Evolutionary conservation across 148 eudicot species (phyloP), one percentile per base, ranked within the genome.

Genomic region (Camellia sinensis): DNA sequence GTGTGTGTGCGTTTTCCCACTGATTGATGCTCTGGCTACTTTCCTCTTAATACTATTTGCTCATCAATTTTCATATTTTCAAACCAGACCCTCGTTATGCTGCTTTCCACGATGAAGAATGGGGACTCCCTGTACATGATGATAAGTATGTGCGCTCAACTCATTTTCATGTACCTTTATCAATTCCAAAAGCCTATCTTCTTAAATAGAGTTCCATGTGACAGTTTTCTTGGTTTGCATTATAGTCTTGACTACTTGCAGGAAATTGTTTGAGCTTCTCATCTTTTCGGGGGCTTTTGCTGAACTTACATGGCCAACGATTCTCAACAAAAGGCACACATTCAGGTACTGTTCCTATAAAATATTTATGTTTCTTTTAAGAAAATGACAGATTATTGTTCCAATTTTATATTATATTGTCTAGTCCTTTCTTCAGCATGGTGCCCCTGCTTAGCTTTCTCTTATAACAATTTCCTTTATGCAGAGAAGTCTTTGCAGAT

Each of bases 31-130:
- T 45, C 29, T 6, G 63, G 13, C 5, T 14, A 54, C 21, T 40
- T 22, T 74, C 19, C 46, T 72, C 50, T 50, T 57, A 73, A 21
- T 37, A 11, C 14, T 40, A 15, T 74, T 15, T 74, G 77, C 76
- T 74, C 52, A 74, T 44, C 41, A 22, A 22, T 64, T 76, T 61
- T 56, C 57, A 54, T 13, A 13, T 70, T 29, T 48, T 43, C 48
- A 50, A 80, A 76, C 37, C 80, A 85, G 87, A 85, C 54, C 80
- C 74, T 29, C 29, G 43, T 43, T 85, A 85, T 50, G 80, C 87
- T 73, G 60, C 82, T 64, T 85, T 82, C 80, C 87, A 85, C 3
- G 87, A 85, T 67, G 87, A 85, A 67, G 87, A 85, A 82, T 85
- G 87, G 87, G 87, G 87, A 82, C 82, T 82, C 57, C 85, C 87